Evolutionary conservation across 495 filamentous ascomycete species (phyloP).

Genomic region (Hypoxylon rickii): DNA sequence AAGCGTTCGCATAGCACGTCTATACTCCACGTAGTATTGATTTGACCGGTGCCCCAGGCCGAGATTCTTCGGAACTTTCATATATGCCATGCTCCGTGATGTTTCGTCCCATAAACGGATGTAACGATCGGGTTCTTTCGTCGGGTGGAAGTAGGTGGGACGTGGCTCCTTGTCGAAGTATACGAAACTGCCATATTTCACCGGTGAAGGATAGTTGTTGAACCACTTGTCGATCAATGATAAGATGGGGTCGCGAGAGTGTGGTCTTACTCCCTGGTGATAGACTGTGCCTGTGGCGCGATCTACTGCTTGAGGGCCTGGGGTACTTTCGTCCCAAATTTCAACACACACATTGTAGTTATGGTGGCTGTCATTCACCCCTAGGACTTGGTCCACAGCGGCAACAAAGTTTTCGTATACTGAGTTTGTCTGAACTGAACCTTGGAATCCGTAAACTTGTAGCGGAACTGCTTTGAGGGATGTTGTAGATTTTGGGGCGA

Average conservation of each 20-base stretch:
- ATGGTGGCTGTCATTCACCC: neutral
- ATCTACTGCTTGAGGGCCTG: neutral
- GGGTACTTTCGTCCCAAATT: slow-evolving; percentile 16
- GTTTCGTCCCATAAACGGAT: slow-evolving; percentile 17
- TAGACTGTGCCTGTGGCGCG: slow-evolving; percentile 10
- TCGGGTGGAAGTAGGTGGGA: slow-evolving; percentile 19
- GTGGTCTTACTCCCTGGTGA: neutral
- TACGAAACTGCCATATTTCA: slow-evolving; percentile 21
- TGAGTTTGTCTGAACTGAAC: neutral
- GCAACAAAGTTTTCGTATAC: neutral
- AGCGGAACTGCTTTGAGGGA: neutral
- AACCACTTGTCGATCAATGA: slow-evolving; percentile 12
- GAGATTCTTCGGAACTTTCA: slow-evolving; percentile 22
- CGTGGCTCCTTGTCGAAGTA: slow-evolving; percentile 12
- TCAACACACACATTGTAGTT: slow-evolving; percentile 26
- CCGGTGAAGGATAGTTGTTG: neutral
- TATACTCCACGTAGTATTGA: slow-evolving; percentile 26
- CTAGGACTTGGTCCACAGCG: slow-evolving; percentile 16
- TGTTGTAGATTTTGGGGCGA: no score
- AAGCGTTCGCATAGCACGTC: slow-evolving; percentile 15
- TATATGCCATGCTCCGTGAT: slow-evolving; percentile 22
- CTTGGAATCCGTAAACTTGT: slow-evolving; percentile 22
- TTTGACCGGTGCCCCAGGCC: slow-evolving; percentile 8
- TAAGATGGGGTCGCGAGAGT: slow-evolving; percentile 3
- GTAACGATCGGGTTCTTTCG: neutral